Base-by-base conservation (phyloP, 345 rosid genomes). In the Euphorbia pulcherrima region DNA sequence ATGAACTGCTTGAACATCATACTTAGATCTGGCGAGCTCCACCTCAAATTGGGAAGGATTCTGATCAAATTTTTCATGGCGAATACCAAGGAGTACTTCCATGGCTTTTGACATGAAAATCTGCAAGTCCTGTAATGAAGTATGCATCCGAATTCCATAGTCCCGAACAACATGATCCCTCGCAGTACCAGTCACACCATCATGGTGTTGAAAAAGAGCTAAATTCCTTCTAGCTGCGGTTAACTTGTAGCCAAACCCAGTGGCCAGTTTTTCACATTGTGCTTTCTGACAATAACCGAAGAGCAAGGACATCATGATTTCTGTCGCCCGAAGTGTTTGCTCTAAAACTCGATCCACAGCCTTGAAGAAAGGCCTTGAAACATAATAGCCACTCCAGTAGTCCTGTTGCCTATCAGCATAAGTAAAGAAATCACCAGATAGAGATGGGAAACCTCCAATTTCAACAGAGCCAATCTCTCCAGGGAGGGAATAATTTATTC, bases 201-300 rank as follows among this genome's bases (percentile, higher is more conserved):
- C 99, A 70, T 94, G 99, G 79, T 94, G 99, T 84, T 94, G 99
- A 83, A 94, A 94, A 62, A 94, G 97, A 78, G 99, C 97, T 70
- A 94, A 82, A 70, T 89, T 94, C 79, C 99, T 85, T 86, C 97
- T 84, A 1, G 99, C 97, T 74, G 97, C 97, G 18, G 92, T 87
- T 81, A 92, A 75, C 86, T 94, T 94, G 75, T 84, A 83, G 5
- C 90, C 78, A 72, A 86, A 89, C 30, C 90, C 83, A 23, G 81
- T 75, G 3, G 95, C 97, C 67, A 87, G 80, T 70, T 87, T 94
- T 76, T 88, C 99, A 69, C 99, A 92, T 60, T 87, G 96, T 63
- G 84, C 52, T 74, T 92, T 77, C 76, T 91, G 96, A 81, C 99
- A 94, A 76, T 88, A 86, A 70, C 96, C 97, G 66, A 92, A 82